Evolutionary conservation across 805 yeast species (phyloP).

Genomic region (Myxozyma vanderwaltii): DNA sequence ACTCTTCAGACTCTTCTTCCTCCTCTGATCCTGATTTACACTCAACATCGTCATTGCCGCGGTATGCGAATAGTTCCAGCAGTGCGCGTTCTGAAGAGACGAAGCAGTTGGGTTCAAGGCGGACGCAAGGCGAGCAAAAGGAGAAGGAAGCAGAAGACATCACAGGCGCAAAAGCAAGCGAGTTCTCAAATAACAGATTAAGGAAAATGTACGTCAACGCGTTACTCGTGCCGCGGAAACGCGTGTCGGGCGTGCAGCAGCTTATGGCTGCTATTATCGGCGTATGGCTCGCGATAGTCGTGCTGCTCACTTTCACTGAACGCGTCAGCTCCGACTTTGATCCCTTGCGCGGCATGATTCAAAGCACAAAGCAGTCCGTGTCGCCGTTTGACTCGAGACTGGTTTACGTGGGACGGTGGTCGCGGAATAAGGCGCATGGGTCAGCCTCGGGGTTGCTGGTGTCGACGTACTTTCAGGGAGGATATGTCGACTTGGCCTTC

Average conservation of each 20-base stretch:
- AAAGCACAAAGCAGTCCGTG: slow-evolving; percentile 5
- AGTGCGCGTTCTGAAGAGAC: neutral
- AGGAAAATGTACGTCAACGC: neutral
- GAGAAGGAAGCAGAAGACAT: neutral
- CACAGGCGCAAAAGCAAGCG: neutral
- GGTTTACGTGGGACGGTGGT: slow-evolving; percentile 31
- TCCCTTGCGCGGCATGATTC: slow-evolving; percentile 26
- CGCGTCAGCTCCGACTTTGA: slow-evolving; percentile 18
- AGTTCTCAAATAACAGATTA: neutral
- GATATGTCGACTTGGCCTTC: slow-evolving; percentile 27
- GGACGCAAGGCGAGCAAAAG: too few species aligned
- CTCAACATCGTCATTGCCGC: neutral
- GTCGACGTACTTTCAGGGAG: slow-evolving; percentile 27
- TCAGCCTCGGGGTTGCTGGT: slow-evolving; percentile 25
- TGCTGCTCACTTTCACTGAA: slow-evolving; percentile 10
- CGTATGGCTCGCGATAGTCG: slow-evolving; percentile 26
- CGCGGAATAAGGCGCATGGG: slow-evolving; percentile 29
- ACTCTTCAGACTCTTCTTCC: neutral
- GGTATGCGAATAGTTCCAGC: neutral
- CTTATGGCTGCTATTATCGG: slow-evolving; percentile 24
- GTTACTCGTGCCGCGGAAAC: neutral
- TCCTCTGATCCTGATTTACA: neutral
- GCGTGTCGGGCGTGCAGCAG: slow-evolving; percentile 6
- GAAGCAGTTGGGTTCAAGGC: too few species aligned
- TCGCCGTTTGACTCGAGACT: slow-evolving; percentile 20